Percentiles rank a stretch among this genome's conserved stretches.
These are phyloP conservation scores for Blattamonas nauphoetae DNA, from an alignment of 78 protist species.

Conservation along the genomic window DNA sequence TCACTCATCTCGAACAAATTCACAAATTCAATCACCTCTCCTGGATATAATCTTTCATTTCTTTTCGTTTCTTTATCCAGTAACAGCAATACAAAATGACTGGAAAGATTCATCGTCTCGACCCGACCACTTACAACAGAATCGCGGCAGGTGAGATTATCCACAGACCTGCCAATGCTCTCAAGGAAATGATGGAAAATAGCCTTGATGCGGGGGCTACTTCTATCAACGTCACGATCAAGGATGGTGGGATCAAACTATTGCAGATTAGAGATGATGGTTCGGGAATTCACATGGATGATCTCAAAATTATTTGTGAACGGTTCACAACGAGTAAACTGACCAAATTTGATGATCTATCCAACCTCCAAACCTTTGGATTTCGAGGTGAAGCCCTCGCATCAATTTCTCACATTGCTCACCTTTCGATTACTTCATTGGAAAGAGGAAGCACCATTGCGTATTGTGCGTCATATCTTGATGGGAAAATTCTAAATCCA, in stretches of 20 bases:
- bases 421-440: conserved; percentile 66
- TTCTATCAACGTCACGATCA: conserved; percentile 42
- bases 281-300: conserved; percentile 69
- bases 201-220: conserved; percentile 82
- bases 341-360: conserved; percentile 64
- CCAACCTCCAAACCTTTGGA: conserved; percentile 58
- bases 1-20: too few relatives aligned
- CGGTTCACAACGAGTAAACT: conserved; percentile 81
- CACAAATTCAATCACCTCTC: too few relatives aligned
- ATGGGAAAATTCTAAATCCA: conserved; percentile 45
- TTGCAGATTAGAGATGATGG: conserved; percentile 83
- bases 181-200: conserved; percentile 86
- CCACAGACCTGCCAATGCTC: conserved; percentile 62
- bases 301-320: conserved; percentile 72
- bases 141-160: conserved; percentile 92
- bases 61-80: neutral
- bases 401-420: conserved; percentile 76
- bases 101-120: conserved; percentile 46
- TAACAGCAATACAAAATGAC: neutral
- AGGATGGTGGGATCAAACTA: conserved; percentile 72
- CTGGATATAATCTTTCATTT: too few relatives aligned
- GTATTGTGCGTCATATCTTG: conserved; percentile 40
- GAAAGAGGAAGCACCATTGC: conserved; percentile 35
- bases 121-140: conserved; percentile 63
- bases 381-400: conserved; percentile 97